Conservation (phyloP, 768 basidiomycete species). For the Chiua virens region DNA sequence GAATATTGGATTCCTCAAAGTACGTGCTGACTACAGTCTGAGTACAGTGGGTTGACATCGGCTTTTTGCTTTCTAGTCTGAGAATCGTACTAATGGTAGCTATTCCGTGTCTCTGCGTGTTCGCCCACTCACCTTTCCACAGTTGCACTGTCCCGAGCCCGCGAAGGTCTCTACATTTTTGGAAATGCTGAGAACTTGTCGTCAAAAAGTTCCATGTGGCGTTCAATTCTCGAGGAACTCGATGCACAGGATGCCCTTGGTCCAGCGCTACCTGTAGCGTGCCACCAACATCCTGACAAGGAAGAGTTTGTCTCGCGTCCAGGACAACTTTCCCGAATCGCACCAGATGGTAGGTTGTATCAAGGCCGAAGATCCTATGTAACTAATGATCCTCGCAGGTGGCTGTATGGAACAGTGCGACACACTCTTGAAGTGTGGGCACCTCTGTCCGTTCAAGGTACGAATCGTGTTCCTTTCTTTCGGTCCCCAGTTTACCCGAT, state of each 20-base stretch:
- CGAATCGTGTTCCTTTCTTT: neutral
- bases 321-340: conserved; percentile 46
- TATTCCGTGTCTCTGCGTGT: neutral
- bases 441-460: conserved; percentile 63
- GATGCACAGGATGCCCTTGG: conserved; percentile 48
- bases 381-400: conserved; percentile 37
- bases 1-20: conserved; percentile 75
- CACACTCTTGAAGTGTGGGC: conserved; percentile 56
- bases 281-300: conserved; percentile 52
- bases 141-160: conserved; percentile 75
- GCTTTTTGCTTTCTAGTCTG: conserved; percentile 41
- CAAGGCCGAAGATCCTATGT: neutral
- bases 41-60: neutral
- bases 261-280: conserved; percentile 53
- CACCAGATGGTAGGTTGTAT: conserved; percentile 52
- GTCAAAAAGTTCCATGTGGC: conserved; percentile 57
- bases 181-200: conserved; percentile 63
- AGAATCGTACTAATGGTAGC: conserved; percentile 55
- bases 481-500: neutral
- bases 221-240: conserved; percentile 54
- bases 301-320: conserved; percentile 46
- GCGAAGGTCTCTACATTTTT: conserved; percentile 70
- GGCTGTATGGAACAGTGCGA: conserved; percentile 64
- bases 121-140: conserved; percentile 5
- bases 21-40: conserved; percentile 20